phyloP scores from a whole-genome alignment of 768 basidiomycete species.

The Hygrophoropsis aurantiaca region DNA sequence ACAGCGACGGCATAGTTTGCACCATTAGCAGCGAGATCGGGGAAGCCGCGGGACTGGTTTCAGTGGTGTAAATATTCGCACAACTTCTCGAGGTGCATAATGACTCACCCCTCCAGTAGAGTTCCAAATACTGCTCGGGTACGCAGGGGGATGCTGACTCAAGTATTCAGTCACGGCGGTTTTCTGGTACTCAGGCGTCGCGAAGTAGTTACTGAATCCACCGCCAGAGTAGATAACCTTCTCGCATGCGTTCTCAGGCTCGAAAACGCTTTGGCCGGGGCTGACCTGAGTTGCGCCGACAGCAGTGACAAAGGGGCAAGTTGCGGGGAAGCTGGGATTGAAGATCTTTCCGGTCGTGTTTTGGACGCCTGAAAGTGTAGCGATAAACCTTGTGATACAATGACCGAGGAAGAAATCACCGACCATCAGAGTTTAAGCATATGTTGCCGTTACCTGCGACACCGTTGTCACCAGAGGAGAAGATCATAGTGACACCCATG shows the following conservation, averaged over 20 bases:
- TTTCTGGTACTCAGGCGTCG: conserved; percentile 41
- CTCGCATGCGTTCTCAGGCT: conserved; percentile 29
- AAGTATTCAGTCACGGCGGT: conserved; percentile 31
- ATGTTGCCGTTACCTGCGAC: conserved; percentile 25
- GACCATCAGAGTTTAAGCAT: conserved; percentile 33
- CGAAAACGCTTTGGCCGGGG: conserved; percentile 27
- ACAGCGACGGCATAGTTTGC: conserved; percentile 28
- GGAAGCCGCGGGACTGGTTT: conserved; percentile 33
- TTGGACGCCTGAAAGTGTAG: conserved; percentile 18
- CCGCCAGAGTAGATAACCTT: conserved; percentile 31
- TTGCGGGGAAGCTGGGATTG: conserved; percentile 49
- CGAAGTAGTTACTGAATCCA: conserved; percentile 43
- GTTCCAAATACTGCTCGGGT: conserved; percentile 24
- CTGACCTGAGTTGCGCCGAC: conserved; percentile 50
- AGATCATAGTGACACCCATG: conserved; percentile 36
- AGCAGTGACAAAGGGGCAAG: conserved; percentile 45
- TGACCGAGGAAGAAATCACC: not conserved
- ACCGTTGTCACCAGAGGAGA: conserved; percentile 30
- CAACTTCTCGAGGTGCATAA: not conserved
- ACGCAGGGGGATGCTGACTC: conserved; percentile 26
- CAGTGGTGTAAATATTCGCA: conserved; percentile 5
- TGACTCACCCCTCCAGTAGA: conserved; percentile 22
- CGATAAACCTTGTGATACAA: not conserved
- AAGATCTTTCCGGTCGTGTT: conserved; percentile 51
- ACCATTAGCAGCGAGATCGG: conserved; percentile 37